These are phyloP conservation scores for Monilinia fructicola DNA, from an alignment of 2,329 filamentous ascomycete species.

Conservation along the genomic window DNA sequence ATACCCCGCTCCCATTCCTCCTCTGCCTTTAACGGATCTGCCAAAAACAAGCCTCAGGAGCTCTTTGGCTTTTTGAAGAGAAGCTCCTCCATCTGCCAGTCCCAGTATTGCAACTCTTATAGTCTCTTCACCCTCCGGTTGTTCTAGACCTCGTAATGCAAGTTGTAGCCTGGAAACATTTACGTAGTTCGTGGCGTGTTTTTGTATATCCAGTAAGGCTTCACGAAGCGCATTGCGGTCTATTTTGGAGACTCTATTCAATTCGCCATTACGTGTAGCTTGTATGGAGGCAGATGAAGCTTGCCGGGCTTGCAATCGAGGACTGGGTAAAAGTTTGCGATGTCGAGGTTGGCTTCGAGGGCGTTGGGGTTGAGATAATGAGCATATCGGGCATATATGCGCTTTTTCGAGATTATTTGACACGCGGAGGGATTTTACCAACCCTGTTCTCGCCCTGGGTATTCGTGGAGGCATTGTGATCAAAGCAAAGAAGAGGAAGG, in stretches of 20 bases:
- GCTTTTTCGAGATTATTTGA: constrained; percentile 22
- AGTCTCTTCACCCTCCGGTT: constrained; percentile 55
- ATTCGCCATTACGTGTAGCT: constrained; percentile 1
- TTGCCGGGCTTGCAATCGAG: constrained; percentile 25
- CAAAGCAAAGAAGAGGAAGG: constrained; percentile 22
- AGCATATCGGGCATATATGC: constrained; percentile 37
- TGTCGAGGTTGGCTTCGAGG: constrained; percentile 19
- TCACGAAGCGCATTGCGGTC: constrained; percentile 33
- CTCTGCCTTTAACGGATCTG: constrained; percentile 64
- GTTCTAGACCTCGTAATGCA: constrained; percentile 63
- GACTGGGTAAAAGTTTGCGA: constrained; percentile 21
- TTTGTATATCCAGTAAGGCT: constrained; percentile 59
- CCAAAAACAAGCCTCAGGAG: constrained; percentile 68
- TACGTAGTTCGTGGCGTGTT: constrained; percentile 59
- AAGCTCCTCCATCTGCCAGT: constrained; percentile 42
- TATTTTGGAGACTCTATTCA: neutral
- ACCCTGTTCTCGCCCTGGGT: constrained; percentile 31
- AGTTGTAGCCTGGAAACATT: constrained; percentile 71
- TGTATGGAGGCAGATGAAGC: constrained; percentile 19
- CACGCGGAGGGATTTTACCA: constrained; percentile 23
- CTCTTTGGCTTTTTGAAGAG: constrained; percentile 55
- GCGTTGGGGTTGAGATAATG: constrained; percentile 24
- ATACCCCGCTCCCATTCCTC: constrained; percentile 67
- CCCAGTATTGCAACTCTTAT: constrained; percentile 60
- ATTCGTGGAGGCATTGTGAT: constrained; percentile 41